phyloP scores from a whole-genome alignment of 805 yeast species.

The Barnettozyma populi region DNA sequence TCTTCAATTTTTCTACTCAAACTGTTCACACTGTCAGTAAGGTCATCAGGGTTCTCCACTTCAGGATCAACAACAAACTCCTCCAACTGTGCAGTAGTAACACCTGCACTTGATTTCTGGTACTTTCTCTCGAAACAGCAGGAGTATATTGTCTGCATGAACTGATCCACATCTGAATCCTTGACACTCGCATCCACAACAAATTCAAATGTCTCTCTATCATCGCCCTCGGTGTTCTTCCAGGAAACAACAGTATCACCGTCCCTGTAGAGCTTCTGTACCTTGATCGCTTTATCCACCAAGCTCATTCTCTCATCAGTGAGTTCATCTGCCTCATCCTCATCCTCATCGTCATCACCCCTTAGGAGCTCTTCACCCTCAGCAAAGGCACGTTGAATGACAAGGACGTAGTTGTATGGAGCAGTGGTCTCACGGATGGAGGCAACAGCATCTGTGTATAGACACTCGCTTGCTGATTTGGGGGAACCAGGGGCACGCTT shows the following conservation, averaged over 20 bases:
- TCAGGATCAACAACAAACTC: conserved; percentile 48
- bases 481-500: conserved; percentile 76
- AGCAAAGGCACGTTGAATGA: conserved; percentile 59
- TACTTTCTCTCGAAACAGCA: conserved; percentile 78
- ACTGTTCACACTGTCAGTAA: conserved; percentile 8
- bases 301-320: conserved; percentile 69
- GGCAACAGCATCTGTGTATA: conserved; percentile 76
- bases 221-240: conserved; percentile 82
- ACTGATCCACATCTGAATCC: conserved; percentile 46
- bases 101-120: conserved; percentile 43
- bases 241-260: conserved; percentile 63
- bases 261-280: conserved; percentile 48
- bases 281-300: conserved; percentile 53
- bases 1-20: conserved; percentile 1
- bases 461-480: conserved; percentile 78
- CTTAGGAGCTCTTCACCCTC: conserved; percentile 57
- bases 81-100: conserved; percentile 42
- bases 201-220: conserved; percentile 80
- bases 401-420: conserved; percentile 63
- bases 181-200: conserved; percentile 59
- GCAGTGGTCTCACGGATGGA: conserved; percentile 62
- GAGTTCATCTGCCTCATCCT: conserved; percentile 29
- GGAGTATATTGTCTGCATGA: conserved; percentile 53
- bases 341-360: conserved; percentile 46
- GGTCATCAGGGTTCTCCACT: conserved; percentile 2